These are phyloP conservation scores for Pulveroboletus ravenelii DNA, from an alignment of 768 basidiomycete species.

Conservation along the genomic window DNA sequence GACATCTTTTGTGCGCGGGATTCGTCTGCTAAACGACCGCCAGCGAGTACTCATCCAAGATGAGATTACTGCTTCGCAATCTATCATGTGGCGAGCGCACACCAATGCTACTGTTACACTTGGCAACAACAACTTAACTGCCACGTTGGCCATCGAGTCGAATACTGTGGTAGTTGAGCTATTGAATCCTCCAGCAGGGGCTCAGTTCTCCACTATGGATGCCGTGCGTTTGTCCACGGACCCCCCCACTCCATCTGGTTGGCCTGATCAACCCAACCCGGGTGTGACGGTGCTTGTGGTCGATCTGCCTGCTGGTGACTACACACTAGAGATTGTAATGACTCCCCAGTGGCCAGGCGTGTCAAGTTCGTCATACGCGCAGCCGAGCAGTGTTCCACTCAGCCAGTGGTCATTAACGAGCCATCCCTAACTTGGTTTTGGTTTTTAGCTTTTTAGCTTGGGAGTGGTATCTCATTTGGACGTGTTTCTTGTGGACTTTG, in stretches of 20 bases:
- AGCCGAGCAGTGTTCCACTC: constrained; percentile 67
- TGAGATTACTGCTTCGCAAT: constrained; percentile 61
- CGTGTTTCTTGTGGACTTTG: constrained; percentile 7
- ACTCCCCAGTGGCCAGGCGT: constrained; percentile 88
- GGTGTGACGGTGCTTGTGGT: constrained; percentile 79
- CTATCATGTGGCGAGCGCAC: constrained; percentile 88
- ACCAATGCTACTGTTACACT: constrained; percentile 86
- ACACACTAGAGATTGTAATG: constrained; percentile 81
- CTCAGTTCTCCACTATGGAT: constrained; percentile 49
- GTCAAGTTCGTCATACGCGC: constrained; percentile 54
- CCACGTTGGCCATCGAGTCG: constrained; percentile 68
- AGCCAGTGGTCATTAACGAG: constrained; percentile 75
- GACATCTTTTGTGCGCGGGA: constrained; percentile 75
- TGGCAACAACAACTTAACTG: constrained; percentile 51
- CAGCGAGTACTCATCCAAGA: constrained; percentile 91
- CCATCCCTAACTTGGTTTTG: constrained; percentile 40
- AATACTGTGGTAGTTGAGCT: constrained; percentile 64
- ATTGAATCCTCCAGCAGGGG: constrained; percentile 62
- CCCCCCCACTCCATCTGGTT: constrained; percentile 53
- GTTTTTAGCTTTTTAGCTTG: not conserved
- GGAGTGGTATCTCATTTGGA: not conserved
- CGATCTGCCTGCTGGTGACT: constrained; percentile 56
- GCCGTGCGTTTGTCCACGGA: constrained; percentile 59
- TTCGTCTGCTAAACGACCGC: constrained; percentile 77
- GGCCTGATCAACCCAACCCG: constrained; percentile 68